Percentiles rank a stretch among this genome's conserved stretches.
Evolutionary conservation across 306 rosid genomes (phyloP).

Genomic region (Quillaja saponaria): DNA sequence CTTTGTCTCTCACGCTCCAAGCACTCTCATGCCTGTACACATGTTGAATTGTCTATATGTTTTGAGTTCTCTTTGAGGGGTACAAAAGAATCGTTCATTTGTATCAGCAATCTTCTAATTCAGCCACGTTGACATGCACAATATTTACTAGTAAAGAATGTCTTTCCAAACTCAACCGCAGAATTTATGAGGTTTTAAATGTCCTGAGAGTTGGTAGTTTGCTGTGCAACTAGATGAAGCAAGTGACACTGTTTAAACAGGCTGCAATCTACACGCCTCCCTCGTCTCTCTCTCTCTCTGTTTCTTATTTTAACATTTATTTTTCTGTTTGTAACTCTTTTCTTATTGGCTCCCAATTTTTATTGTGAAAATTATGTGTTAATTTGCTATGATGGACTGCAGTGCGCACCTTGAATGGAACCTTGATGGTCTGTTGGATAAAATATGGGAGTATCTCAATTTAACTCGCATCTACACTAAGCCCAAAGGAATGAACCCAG

Average conservation of each 20-base stretch:
- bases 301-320: constrained; percentile 7
- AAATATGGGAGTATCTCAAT: constrained; percentile 85
- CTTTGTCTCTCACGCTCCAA: no score
- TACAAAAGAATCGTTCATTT: neutral
- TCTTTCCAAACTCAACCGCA: neutral
- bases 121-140: neutral
- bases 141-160: neutral
- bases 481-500: constrained; percentile 99
- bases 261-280: neutral
- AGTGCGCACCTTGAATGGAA: constrained; percentile 99
- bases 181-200: neutral
- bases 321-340: neutral
- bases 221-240: neutral
- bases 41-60: neutral
- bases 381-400: constrained; percentile 40
- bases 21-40: neutral
- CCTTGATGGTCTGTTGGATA: constrained; percentile 94
- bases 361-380: constrained; percentile 7
- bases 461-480: constrained; percentile 95
- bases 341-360: neutral
- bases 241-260: no score
- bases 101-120: constrained; percentile 14
- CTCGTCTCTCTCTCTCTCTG: neutral
- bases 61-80: neutral
- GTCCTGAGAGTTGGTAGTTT: neutral